Conservation (phyloP, 805 yeast genomes). For the Yamadazyma akitaensis region DNA sequence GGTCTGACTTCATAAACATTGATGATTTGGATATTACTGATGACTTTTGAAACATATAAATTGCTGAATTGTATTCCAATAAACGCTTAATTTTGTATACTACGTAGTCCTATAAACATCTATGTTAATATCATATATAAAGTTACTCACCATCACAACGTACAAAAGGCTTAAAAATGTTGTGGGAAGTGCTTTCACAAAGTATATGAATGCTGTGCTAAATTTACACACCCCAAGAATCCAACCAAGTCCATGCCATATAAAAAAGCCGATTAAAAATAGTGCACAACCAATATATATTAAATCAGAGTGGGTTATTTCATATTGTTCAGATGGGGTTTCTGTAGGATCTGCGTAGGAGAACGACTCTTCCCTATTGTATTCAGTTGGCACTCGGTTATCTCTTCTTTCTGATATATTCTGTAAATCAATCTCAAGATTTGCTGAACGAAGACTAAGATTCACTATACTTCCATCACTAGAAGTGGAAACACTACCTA, state of each 20-base stretch:
- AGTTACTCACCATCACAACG: neutral
- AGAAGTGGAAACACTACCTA: neutral
- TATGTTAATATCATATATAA: neutral
- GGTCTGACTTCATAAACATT: conserved; percentile 58
- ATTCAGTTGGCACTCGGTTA: neutral
- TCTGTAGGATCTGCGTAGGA: neutral
- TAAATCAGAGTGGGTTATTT: neutral
- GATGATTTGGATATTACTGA: conserved; percentile 45
- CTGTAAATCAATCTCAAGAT: neutral
- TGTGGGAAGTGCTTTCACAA: neutral
- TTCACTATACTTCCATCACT: neutral
- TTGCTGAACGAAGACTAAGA: neutral
- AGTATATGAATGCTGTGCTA: neutral
- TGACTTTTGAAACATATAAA: neutral
- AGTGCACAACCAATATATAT: neutral
- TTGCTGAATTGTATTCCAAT: no score
- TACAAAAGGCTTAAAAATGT: neutral
- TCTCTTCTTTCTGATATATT: neutral
- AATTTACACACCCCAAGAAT: neutral
- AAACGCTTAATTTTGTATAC: no score
- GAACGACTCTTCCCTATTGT: neutral
- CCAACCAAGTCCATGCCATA: neutral
- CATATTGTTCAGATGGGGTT: neutral
- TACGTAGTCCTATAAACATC: neutral
- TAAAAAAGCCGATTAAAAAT: neutral